These are phyloP conservation scores for Gracilaria gracilis DNA, from an alignment of 23 red algal genomes.

Conservation along the genomic window DNA sequence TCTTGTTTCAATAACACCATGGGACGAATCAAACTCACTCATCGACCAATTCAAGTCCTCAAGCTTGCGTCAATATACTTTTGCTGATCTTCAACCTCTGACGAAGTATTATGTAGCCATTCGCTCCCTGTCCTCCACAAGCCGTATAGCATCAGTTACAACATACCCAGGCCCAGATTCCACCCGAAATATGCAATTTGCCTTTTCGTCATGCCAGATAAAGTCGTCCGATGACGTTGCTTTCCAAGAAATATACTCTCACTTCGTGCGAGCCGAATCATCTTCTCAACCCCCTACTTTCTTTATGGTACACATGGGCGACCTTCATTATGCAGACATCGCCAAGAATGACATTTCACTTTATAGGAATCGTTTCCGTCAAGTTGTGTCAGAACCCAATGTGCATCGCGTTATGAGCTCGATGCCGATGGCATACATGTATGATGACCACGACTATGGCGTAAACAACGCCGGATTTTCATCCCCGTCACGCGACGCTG, in stretches of 20 bases:
- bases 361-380: background rate
- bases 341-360: conserved; percentile 28
- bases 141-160: conserved; percentile 30
- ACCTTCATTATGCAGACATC: conserved; percentile 62
- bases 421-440: conserved; percentile 65
- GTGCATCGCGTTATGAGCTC: conserved; percentile 25
- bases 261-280: background rate
- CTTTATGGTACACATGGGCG: conserved; percentile 69
- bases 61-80: conserved; percentile 16
- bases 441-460: conserved; percentile 76
- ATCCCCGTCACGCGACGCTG: conserved; percentile 51
- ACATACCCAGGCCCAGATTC: conserved; percentile 16
- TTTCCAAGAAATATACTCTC: conserved; percentile 14
- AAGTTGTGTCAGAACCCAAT: conserved; percentile 10
- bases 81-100: conserved; percentile 13
- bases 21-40: background rate
- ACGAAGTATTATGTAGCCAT: conserved; percentile 36
- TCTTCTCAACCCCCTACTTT: background rate
- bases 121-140: background rate
- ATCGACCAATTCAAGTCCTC: background rate
- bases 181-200: conserved; percentile 23
- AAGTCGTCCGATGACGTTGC: background rate
- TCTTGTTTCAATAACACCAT: background rate
- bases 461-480: conserved; percentile 41
- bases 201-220: conserved; percentile 52